A percentile compares a stretch with the other conserved stretches of the same genome.
Evolutionary conservation across 163 green algal species (phyloP).

Genomic region (Coccomyxa subellipsoidea): DNA sequence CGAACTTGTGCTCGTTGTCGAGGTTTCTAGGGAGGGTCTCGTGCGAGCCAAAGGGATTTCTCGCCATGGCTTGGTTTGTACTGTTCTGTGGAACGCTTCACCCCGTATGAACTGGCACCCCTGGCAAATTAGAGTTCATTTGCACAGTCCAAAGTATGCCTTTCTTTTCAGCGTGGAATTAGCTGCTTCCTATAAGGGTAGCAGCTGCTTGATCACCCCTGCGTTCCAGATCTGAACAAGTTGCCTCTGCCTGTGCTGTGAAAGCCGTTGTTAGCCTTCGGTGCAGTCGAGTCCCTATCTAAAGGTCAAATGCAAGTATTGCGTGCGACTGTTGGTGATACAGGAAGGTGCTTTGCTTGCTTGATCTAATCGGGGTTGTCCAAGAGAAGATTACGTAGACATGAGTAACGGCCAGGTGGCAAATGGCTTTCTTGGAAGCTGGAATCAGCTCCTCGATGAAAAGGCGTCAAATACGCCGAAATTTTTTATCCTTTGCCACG

Average conservation of each 20-base stretch:
- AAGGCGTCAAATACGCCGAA: background rate
- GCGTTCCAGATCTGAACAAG: background rate
- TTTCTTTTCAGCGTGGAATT: background rate
- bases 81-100: background rate
- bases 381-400: background rate
- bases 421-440: background rate
- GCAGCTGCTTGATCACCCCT: background rate
- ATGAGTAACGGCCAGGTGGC: background rate
- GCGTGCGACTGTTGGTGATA: background rate
- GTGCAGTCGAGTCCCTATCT: background rate
- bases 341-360: background rate
- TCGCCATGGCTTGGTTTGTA: constrained; percentile 2
- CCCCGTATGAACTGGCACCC: background rate
- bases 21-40: constrained; percentile 5
- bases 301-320: background rate
- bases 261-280: background rate
- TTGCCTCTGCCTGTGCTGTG: background rate
- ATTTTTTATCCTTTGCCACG: background rate
- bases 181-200: background rate
- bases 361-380: background rate
- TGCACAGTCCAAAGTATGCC: background rate
- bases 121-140: background rate
- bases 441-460: background rate
- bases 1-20: constrained; percentile 26
- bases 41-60: constrained; percentile 4